Evolutionary conservation across 371 early-diverging fungal genomes (phyloP), one percentile per base, ranked within the genome.

Genomic region (Apophysomyces variabilis): DNA sequence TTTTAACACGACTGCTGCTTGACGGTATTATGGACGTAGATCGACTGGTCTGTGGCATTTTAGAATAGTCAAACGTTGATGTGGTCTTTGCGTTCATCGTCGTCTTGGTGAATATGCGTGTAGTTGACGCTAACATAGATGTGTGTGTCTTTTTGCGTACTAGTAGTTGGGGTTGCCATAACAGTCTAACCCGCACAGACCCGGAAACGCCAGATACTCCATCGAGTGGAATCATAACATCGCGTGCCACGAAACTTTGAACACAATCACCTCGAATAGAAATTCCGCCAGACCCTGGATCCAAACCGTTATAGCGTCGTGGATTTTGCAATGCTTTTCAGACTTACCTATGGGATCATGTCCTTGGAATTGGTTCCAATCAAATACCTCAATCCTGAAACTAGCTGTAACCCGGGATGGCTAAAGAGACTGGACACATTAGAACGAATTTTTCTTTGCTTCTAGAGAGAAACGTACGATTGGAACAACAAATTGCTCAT

Each of bases 311-410:
- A 50, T 9, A 21, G 8, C 21, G 7, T 18, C n/a, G 0, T 32
- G 8, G 1, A 6, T 0, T 26, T 12, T 18, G 9, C 11, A 5
- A 18, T 1, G 13, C 8, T 21, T 21, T n/a, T 2, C 46, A 50
- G 32, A 18, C 18, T 47, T 73, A 62, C 80, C 79, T 8, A 92
- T 75, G 36, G 85, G 82, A 57, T 80, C 80, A 73, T 85, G 82
- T 11, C 82, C 75, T 50, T 78, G 72, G 13, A 94, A 71, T 72
- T 89, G 87, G 70, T 94, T 93, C 93, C 92, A 93, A 75, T 94
- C 94, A 74, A 88, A 92, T n/a, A 92, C 86, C 67, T 94, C 94
- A 38, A 90, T 77, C 32, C 85, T 73, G 69, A 93, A 82, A 66
- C 85, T 80, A 1, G 90, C 84, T 11, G 80, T 81, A 5, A 76